These are phyloP conservation scores for Suhomyces terraborum DNA, from an alignment of 1,139 yeast genomes.

Conservation along the genomic window DNA sequence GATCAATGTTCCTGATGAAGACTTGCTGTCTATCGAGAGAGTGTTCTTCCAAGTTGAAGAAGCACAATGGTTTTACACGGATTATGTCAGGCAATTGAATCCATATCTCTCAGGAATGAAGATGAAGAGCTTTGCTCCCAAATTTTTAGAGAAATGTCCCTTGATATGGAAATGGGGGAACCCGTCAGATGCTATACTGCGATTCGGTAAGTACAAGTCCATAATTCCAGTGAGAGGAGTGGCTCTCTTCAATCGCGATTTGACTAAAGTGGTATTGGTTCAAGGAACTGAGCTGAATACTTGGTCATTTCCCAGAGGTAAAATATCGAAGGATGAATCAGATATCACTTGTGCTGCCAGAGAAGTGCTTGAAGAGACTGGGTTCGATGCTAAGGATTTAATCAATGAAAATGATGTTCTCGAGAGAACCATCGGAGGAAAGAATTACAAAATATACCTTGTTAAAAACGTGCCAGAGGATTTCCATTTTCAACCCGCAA, in stretches of 20 bases:
- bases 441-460: slow-evolving; percentile 81
- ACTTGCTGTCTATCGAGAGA: slow-evolving; percentile 80
- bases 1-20: slow-evolving; percentile 90
- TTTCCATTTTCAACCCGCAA: slow-evolving; percentile 74
- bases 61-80: slow-evolving; percentile 97
- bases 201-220: slow-evolving; percentile 82
- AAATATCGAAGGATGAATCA: slow-evolving; percentile 88
- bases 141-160: slow-evolving; percentile 77
- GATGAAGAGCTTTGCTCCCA: slow-evolving; percentile 76
- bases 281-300: slow-evolving; percentile 81
- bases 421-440: slow-evolving; percentile 81
- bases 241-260: slow-evolving; percentile 72
- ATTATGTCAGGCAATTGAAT: slow-evolving; percentile 72
- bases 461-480: slow-evolving; percentile 80
- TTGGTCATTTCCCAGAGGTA: slow-evolving; percentile 98
- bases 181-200: slow-evolving; percentile 69
- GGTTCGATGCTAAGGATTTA: slow-evolving; percentile 74
- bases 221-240: slow-evolving; percentile 97
- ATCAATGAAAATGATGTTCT: slow-evolving; percentile 71
- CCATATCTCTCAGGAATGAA: slow-evolving; percentile 78
- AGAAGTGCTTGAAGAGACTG: slow-evolving; percentile 95
- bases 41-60: slow-evolving; percentile 95
- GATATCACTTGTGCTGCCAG: slow-evolving; percentile 93
- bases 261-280: slow-evolving; percentile 75
- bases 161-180: slow-evolving; percentile 84